Base-by-base conservation (phyloP, 164 flowering plant species). In the Platanus orientalis region DNA sequence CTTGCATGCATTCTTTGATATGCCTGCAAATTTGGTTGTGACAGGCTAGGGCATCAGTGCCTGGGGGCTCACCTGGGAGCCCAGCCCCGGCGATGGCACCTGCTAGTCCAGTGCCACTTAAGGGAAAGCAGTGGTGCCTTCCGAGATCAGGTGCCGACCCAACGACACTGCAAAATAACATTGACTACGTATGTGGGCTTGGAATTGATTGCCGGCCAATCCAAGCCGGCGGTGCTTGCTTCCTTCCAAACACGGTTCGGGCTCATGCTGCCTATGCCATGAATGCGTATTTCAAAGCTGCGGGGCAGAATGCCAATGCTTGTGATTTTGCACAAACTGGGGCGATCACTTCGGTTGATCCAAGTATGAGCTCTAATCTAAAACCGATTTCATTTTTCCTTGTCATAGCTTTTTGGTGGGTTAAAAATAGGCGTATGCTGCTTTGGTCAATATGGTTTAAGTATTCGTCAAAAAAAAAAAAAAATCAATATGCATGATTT, bases 231-330 rank as follows among this genome's bases (percentile, higher is more conserved):
- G 85, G 89, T 2, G 44, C 72, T 2, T 85, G 93, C 70, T 87
- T 83, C 62, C 11, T 57, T 0, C 93, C 88, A 0, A 68, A 87
- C 63, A 79, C 83, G 0, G 78, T 82, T 23, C 73, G 68, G 28
- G 84, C 83, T n/a, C 89, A 84, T 65, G 86, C 93, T 4, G 84
- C 89, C 2, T 85, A 73, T 63, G 86, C 88, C 69, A 86, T 89
- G 90, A 85, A 89, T 60, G 72, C 57, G 0, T 89, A 82, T 69
- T 89, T 75, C 57, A 89, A 86, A 63, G 67, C 77, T 4, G 70
- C 44, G 26, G 87, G 80, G n/a, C 69, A 48, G 53, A 56, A 79
- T 26, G 72, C 67, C 0, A 76, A 61, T 36, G 80, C 77, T 23
- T 88, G 95, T 40, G 88, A 88, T 54, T 86, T 88, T 54, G 21